Base-by-base conservation (phyloP, 2,329 filamentous ascomycete genomes). In the Sphaerostilbella broomeana region DNA sequence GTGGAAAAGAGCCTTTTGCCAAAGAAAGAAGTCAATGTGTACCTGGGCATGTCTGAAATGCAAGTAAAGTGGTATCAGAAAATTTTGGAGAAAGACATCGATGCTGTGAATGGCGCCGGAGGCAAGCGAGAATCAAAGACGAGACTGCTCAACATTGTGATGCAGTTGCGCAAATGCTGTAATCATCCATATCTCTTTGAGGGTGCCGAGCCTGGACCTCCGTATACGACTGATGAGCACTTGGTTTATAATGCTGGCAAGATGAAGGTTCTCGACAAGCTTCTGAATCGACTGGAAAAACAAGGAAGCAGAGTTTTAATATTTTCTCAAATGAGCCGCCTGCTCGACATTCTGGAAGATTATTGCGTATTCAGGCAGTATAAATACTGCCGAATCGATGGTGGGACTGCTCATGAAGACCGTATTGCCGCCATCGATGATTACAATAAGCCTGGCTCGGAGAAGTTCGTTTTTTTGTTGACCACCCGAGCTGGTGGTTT, bases 11-110 rank as follows among this genome's bases (percentile, higher is more conserved):
- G 90, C 57, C 69, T 98, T 46, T 66, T 97, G 37, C 92, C 92
- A 3, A 98, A 98, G 72, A 95, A 97, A 63, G 92, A 98, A 61
- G 70, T 97, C 56, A 98, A 98, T 50, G 66, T 98, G 19, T 98
- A 97, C 58, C 83, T 98, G 50, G 92, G 90, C 50, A 95, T 98
- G 90, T 89, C 92, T 1, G 89, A 95, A 42, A 98, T 98, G 92
- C 92, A 98, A 61, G 78, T 95, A 51, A 94, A 92, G 58, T 98
- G 92, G 90, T 98, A 98, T 59, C 85, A 95, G 62, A 97, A 95
- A 68, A 98, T 98, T 52, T 70, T 98, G 3, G 92, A 98, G 57
- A 98, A 97, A 66, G 92, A 98, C 56, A 98, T 98, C 46, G 92
- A 98, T 61, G 92, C 92, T 11, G 90, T 98, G 54, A 98, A 98